Evolutionary conservation across 305 asterid genomes (phyloP).

Genomic region (Fraxinus baroniana): DNA sequence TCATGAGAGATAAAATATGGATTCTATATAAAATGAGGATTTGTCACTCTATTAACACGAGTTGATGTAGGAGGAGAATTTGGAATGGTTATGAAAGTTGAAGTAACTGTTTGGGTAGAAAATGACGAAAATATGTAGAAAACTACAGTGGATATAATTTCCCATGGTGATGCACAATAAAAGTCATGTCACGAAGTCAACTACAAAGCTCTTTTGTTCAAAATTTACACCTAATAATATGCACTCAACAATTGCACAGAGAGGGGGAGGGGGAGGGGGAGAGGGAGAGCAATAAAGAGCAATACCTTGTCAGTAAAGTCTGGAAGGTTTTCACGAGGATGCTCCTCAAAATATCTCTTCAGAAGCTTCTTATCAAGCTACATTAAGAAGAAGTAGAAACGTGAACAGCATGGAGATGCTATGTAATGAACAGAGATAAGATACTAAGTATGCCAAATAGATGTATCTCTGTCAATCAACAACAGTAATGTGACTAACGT

Average conservation of each 20-base stretch:
- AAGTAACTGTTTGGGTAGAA: neutral
- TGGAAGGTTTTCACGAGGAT: slow-evolving; percentile 82
- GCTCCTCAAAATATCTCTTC: slow-evolving; percentile 70
- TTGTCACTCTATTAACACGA: neutral
- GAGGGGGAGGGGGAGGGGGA: neutral
- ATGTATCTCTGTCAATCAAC: neutral
- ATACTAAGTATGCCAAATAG: neutral
- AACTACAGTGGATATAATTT: neutral
- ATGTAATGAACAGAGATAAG: neutral
- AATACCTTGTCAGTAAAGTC: slow-evolving; percentile 87
- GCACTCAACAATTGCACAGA: slow-evolving; percentile 7
- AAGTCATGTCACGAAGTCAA: slow-evolving; percentile 7
- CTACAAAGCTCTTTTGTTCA: slow-evolving; percentile 4
- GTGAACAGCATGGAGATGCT: slow-evolving; percentile 13
- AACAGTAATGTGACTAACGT: neutral
- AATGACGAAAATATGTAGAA: neutral
- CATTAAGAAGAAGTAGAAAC: slow-evolving; percentile 33
- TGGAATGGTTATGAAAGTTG: slow-evolving; percentile 1
- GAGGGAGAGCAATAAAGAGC: neutral
- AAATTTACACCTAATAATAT: neutral
- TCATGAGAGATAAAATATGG: neutral
- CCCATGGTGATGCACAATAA: neutral
- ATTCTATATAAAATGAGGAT: neutral
- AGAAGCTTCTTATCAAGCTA: slow-evolving; percentile 85
- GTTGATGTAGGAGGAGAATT: neutral